These are phyloP conservation scores for Talaromyces verruculosus DNA, from an alignment of 2,329 filamentous ascomycete genomes.

Conservation along the genomic window DNA sequence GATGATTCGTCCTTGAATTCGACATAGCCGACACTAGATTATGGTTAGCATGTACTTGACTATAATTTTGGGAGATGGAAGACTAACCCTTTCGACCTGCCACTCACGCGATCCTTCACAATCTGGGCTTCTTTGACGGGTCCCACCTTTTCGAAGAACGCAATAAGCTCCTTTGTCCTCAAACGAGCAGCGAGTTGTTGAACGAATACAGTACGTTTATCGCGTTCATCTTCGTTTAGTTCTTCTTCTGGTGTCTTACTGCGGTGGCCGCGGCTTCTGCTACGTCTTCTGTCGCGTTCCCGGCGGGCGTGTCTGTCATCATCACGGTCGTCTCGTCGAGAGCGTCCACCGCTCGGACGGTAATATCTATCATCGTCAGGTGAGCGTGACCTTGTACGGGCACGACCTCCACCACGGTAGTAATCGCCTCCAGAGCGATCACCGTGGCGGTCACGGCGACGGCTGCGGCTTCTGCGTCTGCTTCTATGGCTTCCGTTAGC, in stretches of 20 bases:
- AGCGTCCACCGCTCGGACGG: conserved; percentile 51
- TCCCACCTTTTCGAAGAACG: conserved; percentile 93
- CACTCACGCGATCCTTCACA: conserved; percentile 94
- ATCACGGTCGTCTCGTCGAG: conserved; percentile 51
- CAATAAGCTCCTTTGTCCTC: conserved; percentile 85
- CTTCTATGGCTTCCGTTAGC: conserved; percentile 70
- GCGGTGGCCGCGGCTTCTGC: conserved; percentile 43
- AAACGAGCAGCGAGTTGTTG: conserved; percentile 95
- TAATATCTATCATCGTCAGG: conserved; percentile 62
- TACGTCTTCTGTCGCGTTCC: conserved; percentile 49
- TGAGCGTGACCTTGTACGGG: conserved; percentile 70
- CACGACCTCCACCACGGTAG: conserved; percentile 65
- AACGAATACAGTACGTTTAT: conserved; percentile 95
- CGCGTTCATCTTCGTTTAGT: conserved; percentile 90
- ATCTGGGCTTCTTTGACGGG: conserved; percentile 97
- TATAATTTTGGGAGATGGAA: conserved; percentile 39
- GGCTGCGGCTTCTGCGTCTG: conserved; percentile 75
- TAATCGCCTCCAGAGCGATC: conserved; percentile 69
- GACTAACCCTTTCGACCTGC: conserved; percentile 91
- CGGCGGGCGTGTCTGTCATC: conserved; percentile 54
- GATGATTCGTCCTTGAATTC: conserved; percentile 97
- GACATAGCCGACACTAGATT: conserved; percentile 87
- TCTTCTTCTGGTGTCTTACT: conserved; percentile 63
- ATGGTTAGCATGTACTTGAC: conserved; percentile 7
- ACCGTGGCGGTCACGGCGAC: conserved; percentile 70